Evolutionary conservation across 73 alveolate species (phyloP).

Genomic region (Tetrahymena thermophila): DNA sequence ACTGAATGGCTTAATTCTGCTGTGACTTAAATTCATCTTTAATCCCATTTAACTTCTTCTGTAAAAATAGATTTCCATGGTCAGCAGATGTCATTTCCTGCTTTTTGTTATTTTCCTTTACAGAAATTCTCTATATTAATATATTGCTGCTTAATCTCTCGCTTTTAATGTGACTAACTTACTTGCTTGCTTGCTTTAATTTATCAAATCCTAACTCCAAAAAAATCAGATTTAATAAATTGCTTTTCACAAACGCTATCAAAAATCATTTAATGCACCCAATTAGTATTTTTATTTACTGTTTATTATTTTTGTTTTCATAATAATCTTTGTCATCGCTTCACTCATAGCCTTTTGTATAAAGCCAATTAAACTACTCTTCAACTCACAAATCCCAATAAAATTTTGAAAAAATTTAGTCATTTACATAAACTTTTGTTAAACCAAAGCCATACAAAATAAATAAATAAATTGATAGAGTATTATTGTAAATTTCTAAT

Average conservation of each 20-base stretch:
- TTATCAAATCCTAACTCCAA: not conserved
- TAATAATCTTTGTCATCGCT: not conserved
- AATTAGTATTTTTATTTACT: not conserved
- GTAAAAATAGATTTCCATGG: not conserved
- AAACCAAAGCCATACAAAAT: no score
- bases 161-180: not conserved
- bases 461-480: no score
- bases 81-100: constrained; percentile 1
- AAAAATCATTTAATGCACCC: not conserved
- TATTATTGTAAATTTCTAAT: no score
- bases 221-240: not conserved
- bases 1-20: not conserved
- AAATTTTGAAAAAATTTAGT: no score
- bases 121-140: not conserved
- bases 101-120: not conserved
- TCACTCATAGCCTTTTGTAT: not conserved
- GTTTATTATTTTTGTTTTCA: not conserved
- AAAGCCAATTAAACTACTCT: not conserved
- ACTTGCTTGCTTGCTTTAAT: not conserved
- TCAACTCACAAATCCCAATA: no score
- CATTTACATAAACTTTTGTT: no score
- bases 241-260: not conserved
- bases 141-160: not conserved
- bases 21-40: not conserved
- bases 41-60: not conserved